These are phyloP conservation scores for Medicago lupulina DNA, from an alignment of 306 rosid species.

Conservation along the genomic window DNA sequence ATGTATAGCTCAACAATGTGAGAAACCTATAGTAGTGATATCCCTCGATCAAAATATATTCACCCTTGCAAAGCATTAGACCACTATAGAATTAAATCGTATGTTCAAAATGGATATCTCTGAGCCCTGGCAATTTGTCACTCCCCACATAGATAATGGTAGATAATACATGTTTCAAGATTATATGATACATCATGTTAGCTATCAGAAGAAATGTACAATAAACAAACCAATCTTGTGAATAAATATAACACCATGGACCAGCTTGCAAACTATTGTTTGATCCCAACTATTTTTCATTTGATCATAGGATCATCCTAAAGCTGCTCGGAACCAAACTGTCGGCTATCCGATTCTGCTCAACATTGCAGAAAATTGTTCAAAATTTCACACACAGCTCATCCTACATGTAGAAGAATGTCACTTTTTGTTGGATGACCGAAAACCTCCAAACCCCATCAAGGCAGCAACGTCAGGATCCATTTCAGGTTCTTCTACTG, in stretches of 20 bases:
- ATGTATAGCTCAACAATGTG: background rate
- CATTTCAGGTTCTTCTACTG: constrained; percentile 75
- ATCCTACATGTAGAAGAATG: constrained; percentile 32
- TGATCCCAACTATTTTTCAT: constrained; percentile 10
- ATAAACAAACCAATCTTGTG: constrained; percentile 36
- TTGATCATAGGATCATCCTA: constrained; percentile 33
- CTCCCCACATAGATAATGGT: constrained; percentile 1
- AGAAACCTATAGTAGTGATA: background rate
- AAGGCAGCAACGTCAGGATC: constrained; percentile 94
- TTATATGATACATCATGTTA: constrained; percentile 40
- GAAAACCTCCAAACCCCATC: constrained; percentile 99
- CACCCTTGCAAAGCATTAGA: background rate
- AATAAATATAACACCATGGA: constrained; percentile 8
- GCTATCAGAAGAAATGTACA: constrained; percentile 45
- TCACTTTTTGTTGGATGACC: constrained; percentile 76
- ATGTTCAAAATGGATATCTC: constrained; percentile 5
- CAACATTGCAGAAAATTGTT: constrained; percentile 35
- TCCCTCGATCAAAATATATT: background rate
- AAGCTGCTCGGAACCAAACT: constrained; percentile 22
- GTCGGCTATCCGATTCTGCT: constrained; percentile 38
- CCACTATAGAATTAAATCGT: background rate
- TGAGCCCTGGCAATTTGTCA: background rate
- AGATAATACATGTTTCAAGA: constrained; percentile 22
- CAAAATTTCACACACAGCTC: constrained; percentile 32
- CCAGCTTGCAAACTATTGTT: constrained; percentile 13